Evolutionary conservation across 208 protist species (phyloP).

Genomic region (Endotrypanum monterogeii): DNA sequence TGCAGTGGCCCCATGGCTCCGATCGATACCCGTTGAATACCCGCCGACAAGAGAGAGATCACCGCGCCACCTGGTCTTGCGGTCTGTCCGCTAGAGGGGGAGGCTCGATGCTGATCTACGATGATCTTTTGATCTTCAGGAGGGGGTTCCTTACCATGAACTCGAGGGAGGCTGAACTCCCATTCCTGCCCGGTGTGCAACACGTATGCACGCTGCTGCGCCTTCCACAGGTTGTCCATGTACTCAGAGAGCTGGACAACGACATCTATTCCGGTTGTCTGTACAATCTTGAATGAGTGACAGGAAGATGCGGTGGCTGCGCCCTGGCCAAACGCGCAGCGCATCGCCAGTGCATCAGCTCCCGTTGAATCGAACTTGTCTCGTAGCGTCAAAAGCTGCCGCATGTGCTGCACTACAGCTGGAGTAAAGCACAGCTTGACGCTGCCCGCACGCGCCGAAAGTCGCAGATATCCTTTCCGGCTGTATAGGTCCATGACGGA

Average conservation of each 20-base stretch:
- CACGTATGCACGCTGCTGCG: neutral
- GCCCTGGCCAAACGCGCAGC: neutral
- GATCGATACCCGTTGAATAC: slow-evolving; percentile 20
- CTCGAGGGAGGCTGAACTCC: slow-evolving; percentile 67
- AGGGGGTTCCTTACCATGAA: slow-evolving; percentile 59
- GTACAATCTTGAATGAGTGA: slow-evolving; percentile 27
- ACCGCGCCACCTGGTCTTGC: slow-evolving; percentile 12
- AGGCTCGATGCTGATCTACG: slow-evolving; percentile 20
- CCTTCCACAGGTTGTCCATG: neutral
- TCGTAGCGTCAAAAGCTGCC: slow-evolving; percentile 24
- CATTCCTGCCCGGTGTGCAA: slow-evolving; percentile 33
- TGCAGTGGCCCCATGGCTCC: slow-evolving; percentile 14
- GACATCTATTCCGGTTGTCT: slow-evolving; percentile 19
- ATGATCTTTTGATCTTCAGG: slow-evolving; percentile 52
- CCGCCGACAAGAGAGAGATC: slow-evolving; percentile 18
- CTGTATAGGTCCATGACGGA: slow-evolving; percentile 24
- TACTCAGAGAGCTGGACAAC: slow-evolving; percentile 16
- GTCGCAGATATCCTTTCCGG: slow-evolving; percentile 20
- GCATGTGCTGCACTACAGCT: slow-evolving; percentile 25
- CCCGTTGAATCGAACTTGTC: slow-evolving; percentile 12
- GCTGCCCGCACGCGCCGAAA: slow-evolving; percentile 15
- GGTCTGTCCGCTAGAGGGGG: neutral
- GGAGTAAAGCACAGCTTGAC: slow-evolving; percentile 15
- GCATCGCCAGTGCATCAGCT: neutral
- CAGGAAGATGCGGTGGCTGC: neutral